Conservation (phyloP, 2,329 filamentous ascomycete genomes). For the Septoria linicola region DNA sequence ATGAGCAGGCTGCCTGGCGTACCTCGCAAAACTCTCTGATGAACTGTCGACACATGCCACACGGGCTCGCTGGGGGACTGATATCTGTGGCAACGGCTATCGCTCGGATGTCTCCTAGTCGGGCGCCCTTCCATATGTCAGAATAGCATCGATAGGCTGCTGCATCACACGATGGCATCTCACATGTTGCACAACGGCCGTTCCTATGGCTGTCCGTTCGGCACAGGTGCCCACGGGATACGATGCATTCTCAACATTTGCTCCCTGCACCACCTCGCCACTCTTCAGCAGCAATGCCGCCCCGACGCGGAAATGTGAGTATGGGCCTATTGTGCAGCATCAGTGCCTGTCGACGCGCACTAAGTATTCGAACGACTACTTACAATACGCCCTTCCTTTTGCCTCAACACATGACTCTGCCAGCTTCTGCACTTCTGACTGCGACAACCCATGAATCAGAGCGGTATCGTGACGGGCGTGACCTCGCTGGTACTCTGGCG, state of each 20-base stretch:
- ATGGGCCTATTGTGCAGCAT: slow-evolving; percentile 58
- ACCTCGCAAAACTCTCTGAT: slow-evolving; percentile 50
- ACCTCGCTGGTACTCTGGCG: slow-evolving; percentile 35
- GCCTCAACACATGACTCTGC: slow-evolving; percentile 64
- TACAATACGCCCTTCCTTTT: slow-evolving; percentile 79
- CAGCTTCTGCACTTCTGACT: slow-evolving; percentile 64
- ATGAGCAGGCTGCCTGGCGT: neutral
- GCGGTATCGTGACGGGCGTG: slow-evolving; percentile 42
- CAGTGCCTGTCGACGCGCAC: neutral
- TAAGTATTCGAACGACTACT: slow-evolving; percentile 32
- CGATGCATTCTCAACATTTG: slow-evolving; percentile 88
- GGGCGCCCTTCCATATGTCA: slow-evolving; percentile 31
- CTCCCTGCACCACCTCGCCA: slow-evolving; percentile 61
- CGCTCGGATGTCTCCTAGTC: slow-evolving; percentile 63
- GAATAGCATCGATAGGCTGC: neutral
- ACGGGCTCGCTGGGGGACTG: slow-evolving; percentile 57
- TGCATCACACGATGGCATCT: neutral
- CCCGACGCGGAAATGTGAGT: slow-evolving; percentile 89
- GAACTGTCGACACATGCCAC: slow-evolving; percentile 94
- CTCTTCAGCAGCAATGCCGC: slow-evolving; percentile 66
- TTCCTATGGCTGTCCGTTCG: slow-evolving; percentile 83
- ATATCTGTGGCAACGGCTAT: slow-evolving; percentile 82
- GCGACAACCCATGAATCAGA: slow-evolving; percentile 55
- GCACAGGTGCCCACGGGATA: slow-evolving; percentile 96
- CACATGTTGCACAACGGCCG: slow-evolving; percentile 60